A percentile compares a stretch with the other conserved stretches of the same genome.
Evolutionary conservation across 2,329 filamentous ascomycete species (phyloP).

Genomic region (Fusarium denticulatum): DNA sequence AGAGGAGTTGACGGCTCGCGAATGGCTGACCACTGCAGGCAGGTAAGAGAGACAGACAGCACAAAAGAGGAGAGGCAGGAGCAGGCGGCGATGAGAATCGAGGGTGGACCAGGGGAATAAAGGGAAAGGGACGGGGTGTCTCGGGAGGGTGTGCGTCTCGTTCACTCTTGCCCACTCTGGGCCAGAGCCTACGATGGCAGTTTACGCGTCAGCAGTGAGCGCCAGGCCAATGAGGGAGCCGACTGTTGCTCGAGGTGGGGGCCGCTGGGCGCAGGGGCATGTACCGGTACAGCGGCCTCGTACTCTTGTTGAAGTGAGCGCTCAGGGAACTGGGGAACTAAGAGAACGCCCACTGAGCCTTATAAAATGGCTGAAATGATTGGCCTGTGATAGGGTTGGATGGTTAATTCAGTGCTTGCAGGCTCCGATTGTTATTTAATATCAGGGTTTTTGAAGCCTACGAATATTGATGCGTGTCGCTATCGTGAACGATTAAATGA

Average conservation of each 20-base stretch:
- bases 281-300: slow-evolving; percentile 41
- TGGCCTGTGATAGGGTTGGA: background rate
- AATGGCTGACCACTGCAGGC: slow-evolving; percentile 34
- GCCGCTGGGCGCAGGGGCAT: slow-evolving; percentile 39
- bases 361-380: background rate
- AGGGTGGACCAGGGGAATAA: slow-evolving; percentile 49
- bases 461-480: slow-evolving; percentile 24
- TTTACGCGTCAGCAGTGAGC: slow-evolving; percentile 52
- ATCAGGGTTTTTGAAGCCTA: slow-evolving; percentile 5
- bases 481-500: slow-evolving; percentile 1
- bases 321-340: slow-evolving; percentile 12
- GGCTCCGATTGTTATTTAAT: slow-evolving; percentile 26
- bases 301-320: slow-evolving; percentile 18
- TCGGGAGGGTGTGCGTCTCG: slow-evolving; percentile 46
- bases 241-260: slow-evolving; percentile 31
- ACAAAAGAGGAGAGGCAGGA: slow-evolving; percentile 38
- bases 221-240: slow-evolving; percentile 44
- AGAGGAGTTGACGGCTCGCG: slow-evolving; percentile 37
- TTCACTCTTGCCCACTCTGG: slow-evolving; percentile 41
- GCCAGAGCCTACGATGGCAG: slow-evolving; percentile 45
- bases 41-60: slow-evolving; percentile 14
- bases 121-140: slow-evolving; percentile 48
- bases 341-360: slow-evolving; percentile 12
- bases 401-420: background rate
- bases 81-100: slow-evolving; percentile 42